phyloP scores from a whole-genome alignment of 805 yeast species.

The Grigorovia humatica region DNA sequence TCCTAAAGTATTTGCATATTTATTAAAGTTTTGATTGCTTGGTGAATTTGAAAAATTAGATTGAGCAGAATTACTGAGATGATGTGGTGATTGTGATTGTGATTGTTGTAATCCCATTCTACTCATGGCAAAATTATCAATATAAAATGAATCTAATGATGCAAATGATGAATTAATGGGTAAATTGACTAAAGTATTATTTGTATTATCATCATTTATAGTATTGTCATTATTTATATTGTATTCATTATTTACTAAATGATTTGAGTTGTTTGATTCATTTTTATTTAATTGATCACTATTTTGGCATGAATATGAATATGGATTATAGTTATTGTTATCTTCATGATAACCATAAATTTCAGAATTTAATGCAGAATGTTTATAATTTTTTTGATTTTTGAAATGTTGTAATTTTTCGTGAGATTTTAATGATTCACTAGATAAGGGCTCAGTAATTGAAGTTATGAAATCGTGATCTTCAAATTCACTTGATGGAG shows the following conservation, averaged over 20 bases:
- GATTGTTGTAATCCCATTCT: conserved; percentile 10
- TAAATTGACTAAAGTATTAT: conserved; percentile 42
- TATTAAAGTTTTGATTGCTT: background rate
- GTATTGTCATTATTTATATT: background rate
- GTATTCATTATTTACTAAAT: background rate
- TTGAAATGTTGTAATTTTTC: background rate
- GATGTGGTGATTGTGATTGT: conserved; percentile 1
- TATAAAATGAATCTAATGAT: conserved; percentile 54
- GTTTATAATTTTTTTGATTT: background rate
- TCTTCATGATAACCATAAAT: background rate
- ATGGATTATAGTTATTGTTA: background rate
- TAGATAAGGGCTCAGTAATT: conserved; percentile 44
- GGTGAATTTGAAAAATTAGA: conserved; percentile 1
- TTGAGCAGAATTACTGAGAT: background rate
- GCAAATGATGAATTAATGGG: conserved; percentile 72
- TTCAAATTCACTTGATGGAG: conserved; percentile 11
- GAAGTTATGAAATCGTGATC: conserved; percentile 6
- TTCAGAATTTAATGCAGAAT: conserved; percentile 3
- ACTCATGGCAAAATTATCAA: conserved; percentile 38
- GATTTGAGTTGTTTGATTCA: background rate
- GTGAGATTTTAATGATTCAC: conserved; percentile 32
- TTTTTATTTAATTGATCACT: background rate
- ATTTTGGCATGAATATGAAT: background rate
- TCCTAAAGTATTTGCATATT: background rate
- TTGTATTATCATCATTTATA: conserved; percentile 14